phyloP scores from a whole-genome alignment of 208 protist genomes.

The Strigomonas oncopelti region DNA sequence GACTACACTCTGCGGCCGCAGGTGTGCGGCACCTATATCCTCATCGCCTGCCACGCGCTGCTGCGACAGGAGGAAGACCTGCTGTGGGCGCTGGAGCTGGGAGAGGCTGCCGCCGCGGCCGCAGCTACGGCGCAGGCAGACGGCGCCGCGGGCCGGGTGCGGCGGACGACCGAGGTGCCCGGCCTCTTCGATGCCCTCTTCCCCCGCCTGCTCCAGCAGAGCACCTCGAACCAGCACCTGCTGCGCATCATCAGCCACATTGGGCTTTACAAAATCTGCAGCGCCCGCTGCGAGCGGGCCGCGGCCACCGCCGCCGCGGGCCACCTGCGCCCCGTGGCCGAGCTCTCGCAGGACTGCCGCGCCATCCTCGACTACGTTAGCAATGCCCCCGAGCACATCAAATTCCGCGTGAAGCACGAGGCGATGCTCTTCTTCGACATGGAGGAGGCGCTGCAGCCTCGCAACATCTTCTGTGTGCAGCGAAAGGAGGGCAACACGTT shows the following conservation, averaged over 20 bases:
- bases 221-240: conserved; percentile 86
- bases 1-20: conserved; percentile 70
- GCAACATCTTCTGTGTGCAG: conserved; percentile 72
- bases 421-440: conserved; percentile 72
- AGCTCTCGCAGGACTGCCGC: conserved; percentile 15
- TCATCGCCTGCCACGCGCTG: conserved; percentile 68
- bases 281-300: conserved; percentile 27
- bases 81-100: neutral
- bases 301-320: neutral
- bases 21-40: conserved; percentile 77
- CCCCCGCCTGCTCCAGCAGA: conserved; percentile 75
- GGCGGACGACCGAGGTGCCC: conserved; percentile 11
- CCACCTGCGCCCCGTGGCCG: conserved; percentile 13
- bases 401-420: conserved; percentile 72
- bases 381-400: conserved; percentile 64
- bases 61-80: conserved; percentile 33
- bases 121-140: neutral
- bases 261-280: conserved; percentile 59
- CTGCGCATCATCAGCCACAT: conserved; percentile 86
- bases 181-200: conserved; percentile 46
- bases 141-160: neutral
- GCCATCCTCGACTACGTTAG: conserved; percentile 74
- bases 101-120: neutral
- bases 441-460: conserved; percentile 41
- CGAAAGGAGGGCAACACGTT: conserved; percentile 77